phyloP scores from a whole-genome alignment of 2,329 filamentous ascomycete species.

The Biscogniauxia sp. region DNA sequence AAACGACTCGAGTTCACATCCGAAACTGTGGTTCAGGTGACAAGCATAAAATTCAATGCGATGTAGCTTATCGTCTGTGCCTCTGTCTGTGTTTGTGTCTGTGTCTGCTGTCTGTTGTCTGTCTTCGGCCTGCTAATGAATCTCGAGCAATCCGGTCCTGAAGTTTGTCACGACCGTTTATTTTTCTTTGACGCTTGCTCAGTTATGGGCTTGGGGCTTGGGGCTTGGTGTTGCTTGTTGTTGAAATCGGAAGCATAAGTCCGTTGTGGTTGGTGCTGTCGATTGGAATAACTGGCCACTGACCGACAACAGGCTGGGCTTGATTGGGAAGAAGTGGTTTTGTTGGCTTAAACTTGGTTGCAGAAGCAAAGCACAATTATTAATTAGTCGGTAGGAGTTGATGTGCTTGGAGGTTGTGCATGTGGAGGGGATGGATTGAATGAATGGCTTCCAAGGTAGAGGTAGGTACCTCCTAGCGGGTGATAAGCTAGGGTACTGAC shows the following conservation, averaged over 20 bases:
- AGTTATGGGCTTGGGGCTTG: neutral
- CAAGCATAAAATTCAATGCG: constrained; percentile 15
- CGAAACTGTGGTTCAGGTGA: constrained; percentile 19
- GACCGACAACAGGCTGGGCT: no score
- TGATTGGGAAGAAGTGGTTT: neutral
- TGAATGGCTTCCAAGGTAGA: neutral
- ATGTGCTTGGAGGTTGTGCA: neutral
- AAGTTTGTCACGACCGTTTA: neutral
- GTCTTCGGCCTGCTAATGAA: neutral
- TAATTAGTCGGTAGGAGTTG: neutral
- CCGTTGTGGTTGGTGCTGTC: no score
- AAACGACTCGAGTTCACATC: constrained; percentile 23
- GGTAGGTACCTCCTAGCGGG: neutral
- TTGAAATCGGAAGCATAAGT: no score
- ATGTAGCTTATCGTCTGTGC: neutral
- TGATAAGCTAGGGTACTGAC: neutral
- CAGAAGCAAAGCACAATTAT: neutral
- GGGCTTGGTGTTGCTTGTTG: neutral
- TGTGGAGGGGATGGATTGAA: neutral
- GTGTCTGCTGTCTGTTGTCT: no score
- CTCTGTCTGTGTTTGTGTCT: no score
- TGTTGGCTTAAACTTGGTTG: neutral
- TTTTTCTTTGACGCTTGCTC: no score
- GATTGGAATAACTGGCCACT: no score
- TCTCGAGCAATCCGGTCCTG: constrained; percentile 7